These are phyloP conservation scores for Hirschfeldia incana DNA, from an alignment of 345 rosid species.

Conservation along the genomic window DNA sequence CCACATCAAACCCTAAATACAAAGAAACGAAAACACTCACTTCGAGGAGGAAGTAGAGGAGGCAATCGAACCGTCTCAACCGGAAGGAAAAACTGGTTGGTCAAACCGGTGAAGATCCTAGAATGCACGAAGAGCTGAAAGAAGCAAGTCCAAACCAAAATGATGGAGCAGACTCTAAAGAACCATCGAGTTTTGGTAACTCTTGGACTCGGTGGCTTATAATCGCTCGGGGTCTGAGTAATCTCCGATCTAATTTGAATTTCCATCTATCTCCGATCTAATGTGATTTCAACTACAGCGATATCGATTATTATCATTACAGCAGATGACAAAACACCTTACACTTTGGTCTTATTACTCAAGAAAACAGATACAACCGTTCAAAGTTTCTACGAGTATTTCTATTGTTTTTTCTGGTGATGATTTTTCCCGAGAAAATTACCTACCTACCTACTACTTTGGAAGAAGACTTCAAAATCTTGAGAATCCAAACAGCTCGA, in stretches of 20 bases:
- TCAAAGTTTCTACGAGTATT: not conserved
- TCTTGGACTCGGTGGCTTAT: slow-evolving; percentile 43
- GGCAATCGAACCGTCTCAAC: too few species aligned
- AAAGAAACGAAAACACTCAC: too few species aligned
- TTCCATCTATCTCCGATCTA: slow-evolving; percentile 57
- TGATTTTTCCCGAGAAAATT: not conserved
- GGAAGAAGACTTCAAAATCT: not conserved
- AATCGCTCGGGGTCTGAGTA: slow-evolving; percentile 47
- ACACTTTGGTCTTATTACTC: not conserved
- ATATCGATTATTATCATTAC: not conserved
- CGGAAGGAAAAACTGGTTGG: too few species aligned
- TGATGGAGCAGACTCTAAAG: slow-evolving; percentile 66
- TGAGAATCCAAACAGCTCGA: not conserved
- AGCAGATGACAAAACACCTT: not conserved
- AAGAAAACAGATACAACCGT: not conserved
- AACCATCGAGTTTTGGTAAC: slow-evolving; percentile 73
- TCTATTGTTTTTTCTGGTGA: not conserved
- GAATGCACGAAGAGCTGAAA: slow-evolving; percentile 41
- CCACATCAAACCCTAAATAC: too few species aligned
- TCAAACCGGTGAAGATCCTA: too few species aligned
- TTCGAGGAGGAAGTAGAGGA: too few species aligned
- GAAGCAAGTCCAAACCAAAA: slow-evolving; percentile 49
- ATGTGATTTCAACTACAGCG: not conserved
- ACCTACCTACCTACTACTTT: not conserved
- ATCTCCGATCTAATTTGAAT: slow-evolving; percentile 61